A percentile compares a stretch with the other conserved stretches of the same genome.
These are phyloP conservation scores for Trichoderma polysporum DNA, from an alignment of 2,329 filamentous ascomycete species.

Conservation along the genomic window DNA sequence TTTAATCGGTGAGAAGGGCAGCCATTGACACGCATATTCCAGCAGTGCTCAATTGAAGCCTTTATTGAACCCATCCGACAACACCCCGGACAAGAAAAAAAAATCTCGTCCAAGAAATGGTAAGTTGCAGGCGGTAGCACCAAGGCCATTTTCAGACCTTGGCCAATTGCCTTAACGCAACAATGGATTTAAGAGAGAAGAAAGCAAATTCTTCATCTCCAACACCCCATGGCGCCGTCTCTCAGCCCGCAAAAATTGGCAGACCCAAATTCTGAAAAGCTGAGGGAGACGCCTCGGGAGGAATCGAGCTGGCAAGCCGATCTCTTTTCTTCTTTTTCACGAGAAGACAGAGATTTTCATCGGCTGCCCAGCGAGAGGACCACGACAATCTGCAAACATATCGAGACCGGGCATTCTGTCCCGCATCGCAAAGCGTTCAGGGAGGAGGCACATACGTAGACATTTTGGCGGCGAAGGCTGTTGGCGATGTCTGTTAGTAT, in stretches of 20 bases:
- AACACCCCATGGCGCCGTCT: conserved; percentile 69
- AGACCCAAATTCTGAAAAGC: conserved; percentile 42
- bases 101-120: conserved; percentile 40
- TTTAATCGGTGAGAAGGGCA: conserved; percentile 73
- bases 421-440: conserved; percentile 38
- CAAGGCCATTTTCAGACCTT: conserved; percentile 33
- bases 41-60: conserved; percentile 12
- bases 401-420: conserved; percentile 49
- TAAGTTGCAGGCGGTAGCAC: conserved; percentile 34
- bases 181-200: conserved; percentile 79
- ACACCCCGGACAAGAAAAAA: conserved; percentile 58
- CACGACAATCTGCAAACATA: conserved; percentile 69
- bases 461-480: conserved; percentile 46
- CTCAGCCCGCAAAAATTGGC: conserved; percentile 49
- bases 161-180: conserved; percentile 42
- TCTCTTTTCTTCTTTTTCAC: conserved; percentile 32
- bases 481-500: conserved; percentile 41
- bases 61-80: conserved; percentile 67
- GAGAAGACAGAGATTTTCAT: conserved; percentile 24
- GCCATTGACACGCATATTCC: conserved; percentile 13
- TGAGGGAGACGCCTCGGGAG: conserved; percentile 63
- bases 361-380: conserved; percentile 74
- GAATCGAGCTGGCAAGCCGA: conserved; percentile 71
- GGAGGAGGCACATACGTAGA: conserved; percentile 54
- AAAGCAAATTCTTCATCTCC: conserved; percentile 65